Percentiles rank a stretch among this genome's conserved stretches.
These are phyloP conservation scores for Suhomyces kilbournensis DNA, from an alignment of 805 yeast species.

Conservation along the genomic window DNA sequence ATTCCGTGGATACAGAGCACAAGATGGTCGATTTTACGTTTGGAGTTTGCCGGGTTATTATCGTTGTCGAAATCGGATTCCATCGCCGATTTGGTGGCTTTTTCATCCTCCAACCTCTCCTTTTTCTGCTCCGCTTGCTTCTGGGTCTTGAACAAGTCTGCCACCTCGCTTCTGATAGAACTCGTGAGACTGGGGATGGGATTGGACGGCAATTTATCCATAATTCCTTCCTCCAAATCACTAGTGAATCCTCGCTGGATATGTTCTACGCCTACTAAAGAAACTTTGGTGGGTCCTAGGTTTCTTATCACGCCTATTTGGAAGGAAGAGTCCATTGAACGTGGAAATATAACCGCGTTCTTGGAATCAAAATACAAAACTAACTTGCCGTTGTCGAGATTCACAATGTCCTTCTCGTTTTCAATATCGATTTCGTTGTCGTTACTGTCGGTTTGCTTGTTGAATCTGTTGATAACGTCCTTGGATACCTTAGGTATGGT, in stretches of 20 bases:
- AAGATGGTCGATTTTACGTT: conserved; percentile 53
- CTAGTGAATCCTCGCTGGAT: conserved; percentile 50
- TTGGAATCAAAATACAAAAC: conserved; percentile 40
- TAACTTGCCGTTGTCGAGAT: conserved; percentile 31
- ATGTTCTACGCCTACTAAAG: conserved; percentile 43
- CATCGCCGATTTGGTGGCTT: conserved; percentile 42
- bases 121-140: conserved; percentile 6
- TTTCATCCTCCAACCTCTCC: conserved; percentile 9
- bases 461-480: conserved; percentile 19
- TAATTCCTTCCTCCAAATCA: conserved; percentile 27
- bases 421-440: conserved; percentile 15
- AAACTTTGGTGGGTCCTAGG: conserved; percentile 32
- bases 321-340: conserved; percentile 37
- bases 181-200: conserved; percentile 35
- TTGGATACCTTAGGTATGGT: conserved; percentile 7
- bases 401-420: conserved; percentile 28
- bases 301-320: conserved; percentile 36
- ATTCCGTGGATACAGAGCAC: conserved; percentile 93
- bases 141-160: conserved; percentile 15
- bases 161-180: conserved; percentile 28
- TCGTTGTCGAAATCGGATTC: conserved; percentile 48
- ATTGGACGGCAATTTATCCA: conserved; percentile 29
- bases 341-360: conserved; percentile 48
- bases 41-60: conserved; percentile 16
- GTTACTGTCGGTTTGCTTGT: conserved; percentile 9